Base-by-base conservation (phyloP, 225 moss, liverwort and hornwort species). In the Marchantia paleacea region DNA sequence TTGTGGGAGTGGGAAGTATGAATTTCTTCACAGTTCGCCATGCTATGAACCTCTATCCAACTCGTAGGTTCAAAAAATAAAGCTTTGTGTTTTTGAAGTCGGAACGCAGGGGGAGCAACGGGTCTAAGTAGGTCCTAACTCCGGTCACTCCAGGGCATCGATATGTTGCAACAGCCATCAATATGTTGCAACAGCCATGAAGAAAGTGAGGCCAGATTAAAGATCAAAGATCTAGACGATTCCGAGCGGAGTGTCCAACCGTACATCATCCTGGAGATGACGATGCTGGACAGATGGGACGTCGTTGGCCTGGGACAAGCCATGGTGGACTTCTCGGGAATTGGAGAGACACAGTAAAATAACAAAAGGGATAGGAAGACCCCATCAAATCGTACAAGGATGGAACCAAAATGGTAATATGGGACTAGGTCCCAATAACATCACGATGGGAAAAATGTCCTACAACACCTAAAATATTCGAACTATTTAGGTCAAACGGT, bases 241-340 rank as follows among this genome's bases (percentile, higher is more conserved):
- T 48, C 52, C 20, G 83, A 86, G 62, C 58, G 50, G 55, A 3
- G 63, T 55, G 19, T 15, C 55, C 96, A 97, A 79, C 88, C 92
- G 12, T 92, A 91, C 77, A 91, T 89, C 68, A 88, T 92, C 78
- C 91, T 94, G 31, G 88, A 87, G 69, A 89, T 81, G 76, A 82
- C 51, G 55, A 77, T 93, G 79, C 97, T 93, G 7, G 87, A 87
- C 55, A 82, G 85, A 26, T 95, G 93, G 93, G 97, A 99, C 82
- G 93, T 99, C 25, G 90, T 95, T 69, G 97, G 97, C 13, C 87
- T 99, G 55, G 97, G 97, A 80, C 97, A 99, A 84, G 97, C 97
- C 9, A 99, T 99, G 97, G 97, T 99, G n/a, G n/a, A n/a, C n/a
- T n/a, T n/a, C n/a, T n/a, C n/a, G n/a, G n/a, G n/a, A n/a, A n/a